Evolutionary conservation across 768 basidiomycete species (phyloP), one percentile per base, ranked within the genome.

Genomic region (Kockovaella imperatae): DNA sequence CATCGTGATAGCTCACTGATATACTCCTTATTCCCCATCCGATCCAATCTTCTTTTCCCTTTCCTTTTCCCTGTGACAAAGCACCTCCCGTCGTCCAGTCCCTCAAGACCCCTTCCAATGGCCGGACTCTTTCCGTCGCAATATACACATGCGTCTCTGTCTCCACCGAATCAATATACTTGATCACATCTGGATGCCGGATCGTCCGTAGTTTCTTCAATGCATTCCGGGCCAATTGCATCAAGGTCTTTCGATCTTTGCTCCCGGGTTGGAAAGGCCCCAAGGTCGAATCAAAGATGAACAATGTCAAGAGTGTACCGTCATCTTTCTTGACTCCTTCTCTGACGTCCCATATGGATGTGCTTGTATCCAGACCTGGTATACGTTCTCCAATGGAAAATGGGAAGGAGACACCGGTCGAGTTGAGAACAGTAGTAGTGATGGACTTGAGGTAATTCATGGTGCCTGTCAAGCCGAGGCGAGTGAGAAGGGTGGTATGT

Each of bases 131-230:
- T 71, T 99, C 95, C 1, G 95, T 99, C 77, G 96, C 86, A 60
- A 99, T 86, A 68, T 87, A 84, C 35, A 97, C 79, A 0, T 79
- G 79, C 11, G 80, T 79, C 43, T 97, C 95, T 1, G 88, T 84
- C 68, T 96, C 91, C 15, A 87, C 80, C 1, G 80, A 87, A 54
- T 96, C 95, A 75, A 99, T 80, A 73, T 91, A 96, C 67, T 86
- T 91, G 58, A 99, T 80, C 69, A 97, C 80, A 71, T 97, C 90
- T 0, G 95, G 95, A 76, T 99, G 95, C 29, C 95, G 81, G 7
- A 83, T 86, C 3, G 86, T 84, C 35, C 91, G 80, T 13, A 97
- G 75, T 68, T 93, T 97, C 47, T 85, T 82, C 39, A 96, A 74
- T 1, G 89, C 81, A 71, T 97, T 99, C 64, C 81, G 82, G 3